These are phyloP conservation scores for Debaryomyces psychrophilus DNA, from an alignment of 1,139 yeast genomes.

Conservation along the genomic window DNA sequence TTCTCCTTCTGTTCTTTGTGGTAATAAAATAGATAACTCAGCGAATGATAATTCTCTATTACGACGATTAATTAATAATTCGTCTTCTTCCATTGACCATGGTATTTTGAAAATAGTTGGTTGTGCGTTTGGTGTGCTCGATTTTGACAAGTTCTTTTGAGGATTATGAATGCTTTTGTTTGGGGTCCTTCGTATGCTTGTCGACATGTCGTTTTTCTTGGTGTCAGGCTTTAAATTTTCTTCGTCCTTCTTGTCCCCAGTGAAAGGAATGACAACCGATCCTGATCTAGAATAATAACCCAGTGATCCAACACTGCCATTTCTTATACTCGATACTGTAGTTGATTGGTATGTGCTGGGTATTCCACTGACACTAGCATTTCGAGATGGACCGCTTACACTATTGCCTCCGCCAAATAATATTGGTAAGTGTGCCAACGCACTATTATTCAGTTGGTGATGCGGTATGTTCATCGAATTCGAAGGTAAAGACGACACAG, in stretches of 20 bases:
- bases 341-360: conserved; percentile 32
- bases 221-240: conserved; percentile 25
- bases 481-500: conserved; percentile 49
- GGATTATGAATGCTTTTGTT: conserved; percentile 8
- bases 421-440: conserved; percentile 50
- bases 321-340: conserved; percentile 45
- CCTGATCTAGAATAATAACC: conserved; percentile 50
- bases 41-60: conserved; percentile 67
- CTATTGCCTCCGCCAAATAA: conserved; percentile 48
- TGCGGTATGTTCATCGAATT: conserved; percentile 55
- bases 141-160: conserved; percentile 13
- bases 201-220: conserved; percentile 17
- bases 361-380: conserved; percentile 43
- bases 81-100: conserved; percentile 74
- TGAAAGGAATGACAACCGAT: conserved; percentile 48
- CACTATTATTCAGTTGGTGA: conserved; percentile 44
- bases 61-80: conserved; percentile 59
- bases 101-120: conserved; percentile 43
- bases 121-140: conserved; percentile 15
- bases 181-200: conserved; percentile 12
- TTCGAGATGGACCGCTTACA: conserved; percentile 46
- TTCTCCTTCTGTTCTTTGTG: conserved; percentile 74
- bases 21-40: conserved; percentile 72
- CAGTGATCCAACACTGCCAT: conserved; percentile 42
- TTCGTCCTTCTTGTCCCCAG: conserved; percentile 36